phyloP scores from a whole-genome alignment of 2,329 filamentous ascomycete genomes.

The Cordyceps cicadae region DNA sequence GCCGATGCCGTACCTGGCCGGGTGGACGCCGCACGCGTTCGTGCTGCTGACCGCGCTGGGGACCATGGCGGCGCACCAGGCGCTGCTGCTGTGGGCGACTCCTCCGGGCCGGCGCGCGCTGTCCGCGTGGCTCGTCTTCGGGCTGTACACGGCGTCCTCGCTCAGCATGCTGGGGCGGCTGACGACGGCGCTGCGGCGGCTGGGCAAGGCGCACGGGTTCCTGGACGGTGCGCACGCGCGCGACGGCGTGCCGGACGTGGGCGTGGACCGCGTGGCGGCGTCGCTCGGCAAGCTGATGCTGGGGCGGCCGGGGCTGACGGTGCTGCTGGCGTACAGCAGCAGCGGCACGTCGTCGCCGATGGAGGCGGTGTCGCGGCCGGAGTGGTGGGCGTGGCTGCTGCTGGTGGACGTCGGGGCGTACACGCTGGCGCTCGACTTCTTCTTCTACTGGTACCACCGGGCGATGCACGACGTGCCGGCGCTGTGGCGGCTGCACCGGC shows the following conservation, averaged over 20 bases:
- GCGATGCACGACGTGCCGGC: conserved; percentile 30
- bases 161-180: conserved; percentile 29
- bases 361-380: conserved; percentile 12
- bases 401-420: conserved; percentile 27
- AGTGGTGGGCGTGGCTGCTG: conserved; percentile 24
- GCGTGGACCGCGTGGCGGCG: conserved; percentile 21
- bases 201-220: conserved; percentile 29
- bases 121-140: conserved; percentile 20
- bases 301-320: conserved; percentile 23
- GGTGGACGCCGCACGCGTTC: conserved; percentile 27
- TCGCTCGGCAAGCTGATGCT: conserved; percentile 24
- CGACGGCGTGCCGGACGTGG: conserved; percentile 31
- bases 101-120: too few species aligned
- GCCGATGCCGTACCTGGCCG: conserved; percentile 26
- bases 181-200: conserved; percentile 25
- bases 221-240: conserved; percentile 32
- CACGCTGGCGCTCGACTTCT: conserved; percentile 32
- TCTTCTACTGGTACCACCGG: conserved; percentile 34
- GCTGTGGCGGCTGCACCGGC: conserved; percentile 32
- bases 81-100: too few species aligned
- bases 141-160: conserved; percentile 28
- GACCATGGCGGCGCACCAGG: conserved; percentile 27
- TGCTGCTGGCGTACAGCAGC: conserved; percentile 23
- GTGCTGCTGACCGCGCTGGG: conserved; percentile 27
- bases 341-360: conserved; percentile 14